Evolutionary conservation across 306 rosid genomes (phyloP), one percentile per base, ranked within the genome.

Genomic region (Quercus alba): DNA sequence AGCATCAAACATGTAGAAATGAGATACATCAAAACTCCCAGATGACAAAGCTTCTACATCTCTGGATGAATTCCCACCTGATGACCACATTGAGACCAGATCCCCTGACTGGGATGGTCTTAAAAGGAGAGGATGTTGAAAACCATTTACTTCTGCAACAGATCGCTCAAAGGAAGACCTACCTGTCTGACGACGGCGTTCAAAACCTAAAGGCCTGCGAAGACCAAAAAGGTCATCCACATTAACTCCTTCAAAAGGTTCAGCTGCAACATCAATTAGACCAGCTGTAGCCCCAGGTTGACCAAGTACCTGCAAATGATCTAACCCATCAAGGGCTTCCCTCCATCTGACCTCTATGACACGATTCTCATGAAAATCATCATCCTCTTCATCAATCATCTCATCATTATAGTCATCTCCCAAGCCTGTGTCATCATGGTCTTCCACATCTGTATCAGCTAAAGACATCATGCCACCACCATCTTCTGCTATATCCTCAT

Each of bases 311-410:
- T 93, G 98, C 81, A 93, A 87, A 89, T 91, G 96, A 88, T 93
- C 99, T 77, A 95, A 89, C 59, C 98, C 99, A 88, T 93, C 98
- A 72, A 93, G 93, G 56, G 96, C 98, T 84, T 94, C 98, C 84
- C 99, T 93, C 99, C 99, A 93, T 73, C 97, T 90, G 73, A 91
- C 96, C 87, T 95, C 98, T 86, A 93, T 91, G 83, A 95, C 97
- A 64, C 96, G 93, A 81, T 91, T 90, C 86, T 91, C 99, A 77
- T 90, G 97, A 89, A 95, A 93, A 85, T 96, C 99, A 62, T 93
- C 99, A 67, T 93, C 97, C 11, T 96, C 99, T 83, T 91, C 98
- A 75, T 91, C 99, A 81, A 96, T 89, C 93, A 93, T 90, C 79
- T 89, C 98, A 80, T 90, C 97, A 87, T 91, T 93, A 89, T 87